A percentile compares a stretch with the other conserved stretches of the same genome.
These are phyloP conservation scores for Lodderomyces parapsilosis DNA, from an alignment of 1,139 yeast genomes.

Conservation along the genomic window DNA sequence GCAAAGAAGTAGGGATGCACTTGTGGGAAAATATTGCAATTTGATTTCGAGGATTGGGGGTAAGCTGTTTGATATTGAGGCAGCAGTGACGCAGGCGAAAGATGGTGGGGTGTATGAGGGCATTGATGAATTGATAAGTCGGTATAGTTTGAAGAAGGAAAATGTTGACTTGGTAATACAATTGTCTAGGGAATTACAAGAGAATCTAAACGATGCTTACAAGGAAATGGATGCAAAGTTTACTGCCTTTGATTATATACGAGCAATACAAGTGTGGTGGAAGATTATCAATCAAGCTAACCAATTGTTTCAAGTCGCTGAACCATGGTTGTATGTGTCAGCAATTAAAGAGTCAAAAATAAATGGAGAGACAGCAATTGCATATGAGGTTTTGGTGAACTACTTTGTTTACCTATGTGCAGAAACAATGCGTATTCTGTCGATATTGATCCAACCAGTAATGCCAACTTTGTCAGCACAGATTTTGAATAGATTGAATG, in stretches of 20 bases:
- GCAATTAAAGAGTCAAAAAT: conserved; percentile 19
- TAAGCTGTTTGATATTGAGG: conserved; percentile 57
- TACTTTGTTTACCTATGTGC: conserved; percentile 61
- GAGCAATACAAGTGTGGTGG: conserved; percentile 67
- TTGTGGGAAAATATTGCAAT: conserved; percentile 84
- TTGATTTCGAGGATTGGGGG: conserved; percentile 74
- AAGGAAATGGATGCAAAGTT: conserved; percentile 42
- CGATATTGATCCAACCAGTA: conserved; percentile 69
- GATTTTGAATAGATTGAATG: conserved; percentile 66
- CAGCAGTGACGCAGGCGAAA: conserved; percentile 34
- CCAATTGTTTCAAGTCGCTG: conserved; percentile 53
- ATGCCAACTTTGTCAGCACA: conserved; percentile 61
- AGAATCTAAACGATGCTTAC: conserved; percentile 21
- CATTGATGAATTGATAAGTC: conserved; percentile 24
- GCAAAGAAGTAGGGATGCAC: conserved; percentile 54
- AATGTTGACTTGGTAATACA: conserved; percentile 12
- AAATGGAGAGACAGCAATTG: conserved; percentile 11
- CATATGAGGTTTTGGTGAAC: conserved; percentile 37
- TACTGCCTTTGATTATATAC: conserved; percentile 51
- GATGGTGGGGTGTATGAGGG: conserved; percentile 22
- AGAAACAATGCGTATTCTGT: conserved; percentile 67
- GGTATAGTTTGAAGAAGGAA: conserved; percentile 15
- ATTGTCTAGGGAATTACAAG: conserved; percentile 19
- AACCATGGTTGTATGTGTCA: conserved; percentile 56
- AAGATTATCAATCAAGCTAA: conserved; percentile 60